Evolutionary conservation across 179 eudicot species (phyloP).

Genomic region (Patellifolia procumbens): DNA sequence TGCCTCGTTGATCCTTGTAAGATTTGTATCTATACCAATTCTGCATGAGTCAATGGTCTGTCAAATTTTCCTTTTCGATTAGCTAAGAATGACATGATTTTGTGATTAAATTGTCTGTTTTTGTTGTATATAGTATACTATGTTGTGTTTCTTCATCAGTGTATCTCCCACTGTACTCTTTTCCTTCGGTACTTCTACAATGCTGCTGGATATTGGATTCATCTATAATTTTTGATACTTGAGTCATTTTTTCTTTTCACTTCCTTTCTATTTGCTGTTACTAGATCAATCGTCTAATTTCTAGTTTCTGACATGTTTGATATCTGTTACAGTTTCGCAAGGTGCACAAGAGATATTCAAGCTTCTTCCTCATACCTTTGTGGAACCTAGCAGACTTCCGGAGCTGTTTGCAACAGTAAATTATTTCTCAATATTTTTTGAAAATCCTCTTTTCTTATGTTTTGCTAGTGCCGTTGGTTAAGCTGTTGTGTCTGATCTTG

Average conservation of each 20-base stretch:
- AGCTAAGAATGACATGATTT: not conserved
- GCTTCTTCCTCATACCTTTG: slow-evolving; percentile 94
- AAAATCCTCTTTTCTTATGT: not conserved
- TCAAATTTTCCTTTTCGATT: not conserved
- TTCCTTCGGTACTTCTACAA: not conserved
- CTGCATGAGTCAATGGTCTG: not conserved
- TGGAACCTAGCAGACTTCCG: slow-evolving; percentile 71
- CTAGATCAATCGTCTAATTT: not conserved
- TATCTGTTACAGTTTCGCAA: slow-evolving; percentile 63
- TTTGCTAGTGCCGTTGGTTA: not conserved
- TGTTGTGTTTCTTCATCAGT: not conserved
- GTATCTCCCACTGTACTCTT: not conserved
- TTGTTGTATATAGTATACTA: not conserved
- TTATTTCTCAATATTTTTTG: not conserved
- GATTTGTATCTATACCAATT: not conserved
- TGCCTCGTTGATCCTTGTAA: not conserved
- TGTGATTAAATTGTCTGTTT: not conserved
- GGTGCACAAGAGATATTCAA: slow-evolving; percentile 96
- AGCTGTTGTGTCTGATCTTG: not conserved
- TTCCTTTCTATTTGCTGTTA: not conserved
- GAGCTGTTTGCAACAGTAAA: slow-evolving; percentile 74
- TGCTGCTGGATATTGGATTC: not conserved
- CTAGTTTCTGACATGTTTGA: not conserved
- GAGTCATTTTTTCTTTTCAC: not conserved
- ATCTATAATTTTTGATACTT: not conserved